phyloP scores from a whole-genome alignment of 176 grass and related monocot species.

The Avena sativa region DNA sequence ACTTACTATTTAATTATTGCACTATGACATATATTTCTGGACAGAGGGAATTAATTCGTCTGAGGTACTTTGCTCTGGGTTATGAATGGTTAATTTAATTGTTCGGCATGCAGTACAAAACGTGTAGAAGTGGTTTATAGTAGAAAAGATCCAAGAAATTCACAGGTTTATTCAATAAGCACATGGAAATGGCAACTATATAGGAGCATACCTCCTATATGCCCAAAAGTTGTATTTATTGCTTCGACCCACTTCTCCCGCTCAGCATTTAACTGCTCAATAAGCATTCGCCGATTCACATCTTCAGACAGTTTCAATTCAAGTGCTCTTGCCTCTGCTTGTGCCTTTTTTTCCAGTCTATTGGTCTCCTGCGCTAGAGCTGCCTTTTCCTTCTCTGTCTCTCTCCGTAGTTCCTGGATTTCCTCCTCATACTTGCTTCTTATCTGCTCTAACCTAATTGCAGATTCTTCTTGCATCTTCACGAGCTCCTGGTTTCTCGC shows the following conservation, averaged over 20 bases:
- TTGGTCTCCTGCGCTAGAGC: constrained; percentile 50
- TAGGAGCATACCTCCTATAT: constrained; percentile 83
- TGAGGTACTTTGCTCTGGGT: background rate
- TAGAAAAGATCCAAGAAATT: constrained; percentile 11
- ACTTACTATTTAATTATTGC: background rate
- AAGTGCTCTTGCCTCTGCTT: constrained; percentile 56
- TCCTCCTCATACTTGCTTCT: constrained; percentile 72
- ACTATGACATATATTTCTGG: constrained; percentile 6
- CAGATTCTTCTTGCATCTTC: constrained; percentile 96
- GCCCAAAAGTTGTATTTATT: constrained; percentile 94
- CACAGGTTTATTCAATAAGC: constrained; percentile 36
- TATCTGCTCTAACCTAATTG: constrained; percentile 74
- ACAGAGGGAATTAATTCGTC: background rate
- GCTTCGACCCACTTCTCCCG: constrained; percentile 89
- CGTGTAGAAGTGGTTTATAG: background rate
- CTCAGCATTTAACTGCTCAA: constrained; percentile 75
- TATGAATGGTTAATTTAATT: constrained; percentile 4
- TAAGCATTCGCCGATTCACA: constrained; percentile 63
- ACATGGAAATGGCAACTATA: background rate
- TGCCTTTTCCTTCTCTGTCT: constrained; percentile 70
- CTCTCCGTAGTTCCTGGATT: constrained; percentile 71
- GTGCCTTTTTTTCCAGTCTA: constrained; percentile 42
- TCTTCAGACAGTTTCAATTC: constrained; percentile 64
- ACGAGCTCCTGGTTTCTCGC: constrained; percentile 93
- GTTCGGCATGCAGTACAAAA: background rate